Evolutionary conservation across 2,329 filamentous ascomycete genomes (phyloP), one percentile per base, ranked within the genome.

Genomic region (Cryoendolithus antarcticus): DNA sequence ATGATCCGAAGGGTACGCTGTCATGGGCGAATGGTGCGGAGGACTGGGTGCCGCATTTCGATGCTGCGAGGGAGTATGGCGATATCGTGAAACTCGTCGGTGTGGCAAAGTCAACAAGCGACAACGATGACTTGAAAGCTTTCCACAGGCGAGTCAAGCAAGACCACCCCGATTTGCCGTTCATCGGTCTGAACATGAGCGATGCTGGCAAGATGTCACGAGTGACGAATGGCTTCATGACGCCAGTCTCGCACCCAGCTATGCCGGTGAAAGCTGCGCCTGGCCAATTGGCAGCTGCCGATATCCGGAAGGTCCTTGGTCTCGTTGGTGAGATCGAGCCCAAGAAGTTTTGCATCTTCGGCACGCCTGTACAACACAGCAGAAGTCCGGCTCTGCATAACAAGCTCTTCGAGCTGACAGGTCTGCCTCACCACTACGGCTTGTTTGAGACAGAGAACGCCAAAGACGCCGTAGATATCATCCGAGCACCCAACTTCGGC

Each of bases 181-280:
- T 98, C 40, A 95, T 98, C 50, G 86, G 83, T 1, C 82, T 98
- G 57, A 98, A 98, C 62, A 96, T 98, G 89, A 88, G 89, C 24
- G 69, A 76, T 35, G 68, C 75, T 19, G 91, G 91, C 35, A 91
- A 94, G 64, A 72, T 95, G 32, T 94, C 86, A 54, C 80, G 91
- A 28, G 80, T 98, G 33, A 67, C 93, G 42, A 98, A 98, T 61
- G 71, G 74, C 24, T 96, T 96, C 67, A 77, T 98, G 67, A 96
- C 91, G 0, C 91, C 91, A 0, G 91, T 98, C 9, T 86, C 86
- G 3, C 91, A 96, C 58, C 83, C 86, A 2, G 74, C 73, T 9
- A 70, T 96, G n/a, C 86, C 89, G 0, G 86, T 88, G 63, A 91
- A 91, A 57, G 89, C 91, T 30, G 91, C 91, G 0, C 89, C 91